Conservation (phyloP, 83 land plant genomes). For the Larix sibirica region DNA sequence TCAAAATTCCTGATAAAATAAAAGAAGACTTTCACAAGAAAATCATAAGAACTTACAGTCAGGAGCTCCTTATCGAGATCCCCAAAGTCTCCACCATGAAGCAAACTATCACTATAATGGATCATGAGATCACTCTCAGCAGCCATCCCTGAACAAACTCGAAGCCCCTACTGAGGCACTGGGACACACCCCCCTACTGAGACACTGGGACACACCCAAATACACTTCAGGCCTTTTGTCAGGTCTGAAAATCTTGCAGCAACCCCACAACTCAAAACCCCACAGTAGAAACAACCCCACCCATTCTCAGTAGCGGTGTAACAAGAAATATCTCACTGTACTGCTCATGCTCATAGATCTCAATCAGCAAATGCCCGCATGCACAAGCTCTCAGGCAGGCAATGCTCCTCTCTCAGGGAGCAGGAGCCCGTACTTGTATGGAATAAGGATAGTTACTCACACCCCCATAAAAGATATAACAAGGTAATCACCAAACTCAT, state of each 20-base stretch:
- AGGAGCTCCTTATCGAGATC: conserved; percentile 6
- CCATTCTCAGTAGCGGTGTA: no score
- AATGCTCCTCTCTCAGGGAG: no score
- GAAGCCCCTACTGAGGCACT: not conserved
- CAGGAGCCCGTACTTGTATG: not conserved
- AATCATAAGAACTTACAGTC: not conserved
- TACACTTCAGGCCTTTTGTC: not conserved
- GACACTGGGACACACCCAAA: no score
- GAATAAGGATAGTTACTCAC: not conserved
- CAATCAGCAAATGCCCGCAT: not conserved
- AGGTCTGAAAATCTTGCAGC: not conserved
- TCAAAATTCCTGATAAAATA: no score
- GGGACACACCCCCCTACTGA: not conserved
- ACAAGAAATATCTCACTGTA: not conserved
- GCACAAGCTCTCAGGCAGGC: not conserved
- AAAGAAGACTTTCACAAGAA: no score
- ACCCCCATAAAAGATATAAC: not conserved
- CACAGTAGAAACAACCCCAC: not conserved
- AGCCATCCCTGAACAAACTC: not conserved
- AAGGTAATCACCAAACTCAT: not conserved
- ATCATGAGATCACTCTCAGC: conserved; percentile 12
- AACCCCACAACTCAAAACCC: not conserved
- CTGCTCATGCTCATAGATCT: not conserved
- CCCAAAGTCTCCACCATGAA: conserved; percentile 13
- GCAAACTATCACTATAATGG: conserved; percentile 14